phyloP scores from a whole-genome alignment of 179 eudicot genomes.

The Heliamphora pulchella region DNA sequence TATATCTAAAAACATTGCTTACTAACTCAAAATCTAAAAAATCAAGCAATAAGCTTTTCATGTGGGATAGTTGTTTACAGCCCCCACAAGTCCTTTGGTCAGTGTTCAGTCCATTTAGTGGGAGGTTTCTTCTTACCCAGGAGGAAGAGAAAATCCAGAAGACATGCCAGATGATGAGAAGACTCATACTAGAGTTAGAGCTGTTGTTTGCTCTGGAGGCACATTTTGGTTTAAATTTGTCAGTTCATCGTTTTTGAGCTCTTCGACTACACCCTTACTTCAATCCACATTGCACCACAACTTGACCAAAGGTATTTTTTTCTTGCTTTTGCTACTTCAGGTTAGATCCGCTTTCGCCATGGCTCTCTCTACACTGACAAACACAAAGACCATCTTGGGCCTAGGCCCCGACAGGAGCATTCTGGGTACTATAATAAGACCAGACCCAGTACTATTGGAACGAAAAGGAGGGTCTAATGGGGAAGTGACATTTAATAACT shows the following conservation, averaged over 20 bases:
- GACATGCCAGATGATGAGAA: not conserved
- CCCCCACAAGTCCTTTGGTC: not conserved
- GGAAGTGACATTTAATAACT: constrained; percentile 49
- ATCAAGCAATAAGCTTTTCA: not conserved
- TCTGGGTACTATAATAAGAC: constrained; percentile 85
- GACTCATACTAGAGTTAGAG: not conserved
- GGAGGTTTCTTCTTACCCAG: not conserved
- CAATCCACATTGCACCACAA: not conserved
- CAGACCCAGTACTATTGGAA: constrained; percentile 68
- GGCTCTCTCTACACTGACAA: constrained; percentile 74
- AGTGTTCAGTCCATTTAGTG: not conserved
- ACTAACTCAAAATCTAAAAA: not conserved
- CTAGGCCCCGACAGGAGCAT: constrained; percentile 76
- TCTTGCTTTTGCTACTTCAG: constrained; percentile 33
- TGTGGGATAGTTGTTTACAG: not conserved
- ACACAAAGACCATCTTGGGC: constrained; percentile 56
- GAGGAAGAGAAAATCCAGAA: not conserved
- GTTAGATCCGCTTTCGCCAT: constrained; percentile 82
- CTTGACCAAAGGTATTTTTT: not conserved
- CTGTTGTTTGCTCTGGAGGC: not conserved
- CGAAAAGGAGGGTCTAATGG: constrained; percentile 81
- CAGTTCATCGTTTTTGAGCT: not conserved
- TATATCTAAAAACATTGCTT: not conserved
- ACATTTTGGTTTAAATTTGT: not conserved
- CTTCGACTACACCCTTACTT: not conserved